Base-by-base conservation (phyloP, 305 asterid genomes). In the Fraxinus sp. region DNA sequence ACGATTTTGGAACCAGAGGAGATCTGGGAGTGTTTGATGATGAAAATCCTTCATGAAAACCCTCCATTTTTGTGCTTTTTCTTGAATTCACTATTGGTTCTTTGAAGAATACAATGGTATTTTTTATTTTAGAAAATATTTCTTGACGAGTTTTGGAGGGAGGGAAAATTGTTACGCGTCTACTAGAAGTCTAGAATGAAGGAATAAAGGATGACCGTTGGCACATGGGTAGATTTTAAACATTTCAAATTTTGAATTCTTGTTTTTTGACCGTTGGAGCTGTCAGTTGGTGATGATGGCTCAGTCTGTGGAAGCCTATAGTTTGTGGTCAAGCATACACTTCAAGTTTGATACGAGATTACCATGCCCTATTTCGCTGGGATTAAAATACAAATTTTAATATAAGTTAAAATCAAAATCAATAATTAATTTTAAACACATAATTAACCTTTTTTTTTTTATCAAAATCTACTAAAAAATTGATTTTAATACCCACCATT, bases 41-140 rank as follows among this genome's bases (percentile, higher is more conserved):
- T 36, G 85, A 75, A 30, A 75, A 55, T 4, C 89, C 90, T 82
- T 85, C 87, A 37, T 80, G 75, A 43, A 80, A 83, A 72, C 88
- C 77, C 77, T 87, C 90, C 93, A 90, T 87, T 64, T 80, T 66
- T 73, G 10, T 20, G 78, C 64, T 66, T 57, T 55, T 41, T 32
- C 9, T 37, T 16, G 46, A 66, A 22, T 86, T 68, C 5, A 24
- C 80, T 59, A 46, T 13, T 32, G 4, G 62, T 64, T 70, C 81
- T 57, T 70, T 75, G 71, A 77, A 78, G 41, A 78, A 18, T n/a
- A 9, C 24, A 73, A 80, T 4, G 16, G 0, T 57, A 57, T 18
- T 18, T 57, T 57, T 57, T 52, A 52, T 52, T 52, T 18, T 18
- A 57, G 28, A 57, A 57, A 18, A 7, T 18, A 18, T 18, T 57